These are phyloP conservation scores for Malassezia brasiliensis DNA, from an alignment of 1,284 basidiomycete species.

Conservation along the genomic window DNA sequence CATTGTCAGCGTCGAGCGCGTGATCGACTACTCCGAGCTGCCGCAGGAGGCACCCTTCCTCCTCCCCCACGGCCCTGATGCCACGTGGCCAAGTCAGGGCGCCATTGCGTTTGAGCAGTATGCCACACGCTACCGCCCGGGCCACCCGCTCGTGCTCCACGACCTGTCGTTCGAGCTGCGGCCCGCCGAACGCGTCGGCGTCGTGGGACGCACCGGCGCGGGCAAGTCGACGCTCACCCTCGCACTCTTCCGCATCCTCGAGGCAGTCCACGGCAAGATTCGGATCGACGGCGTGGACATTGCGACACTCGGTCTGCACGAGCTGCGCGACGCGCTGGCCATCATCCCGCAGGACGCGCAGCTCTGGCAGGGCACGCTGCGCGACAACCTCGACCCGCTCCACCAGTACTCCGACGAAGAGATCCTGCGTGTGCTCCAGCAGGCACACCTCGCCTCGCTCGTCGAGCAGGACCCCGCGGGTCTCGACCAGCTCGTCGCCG, in stretches of 20 bases:
- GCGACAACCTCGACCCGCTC: slow-evolving; percentile 73
- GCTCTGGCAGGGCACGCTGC: slow-evolving; percentile 73
- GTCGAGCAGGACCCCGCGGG: slow-evolving; percentile 62
- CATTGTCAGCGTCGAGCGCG: slow-evolving; percentile 63
- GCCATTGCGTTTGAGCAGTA: slow-evolving; percentile 69
- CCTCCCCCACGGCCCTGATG: slow-evolving; percentile 23
- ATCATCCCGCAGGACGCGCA: slow-evolving; percentile 73
- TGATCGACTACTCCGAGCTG: slow-evolving; percentile 61
- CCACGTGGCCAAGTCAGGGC: slow-evolving; percentile 67
- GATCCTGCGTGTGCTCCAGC: slow-evolving; percentile 71
- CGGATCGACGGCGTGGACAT: slow-evolving; percentile 75
- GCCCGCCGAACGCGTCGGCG: slow-evolving; percentile 63
- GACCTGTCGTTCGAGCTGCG: slow-evolving; percentile 59
- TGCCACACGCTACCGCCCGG: slow-evolving; percentile 71
- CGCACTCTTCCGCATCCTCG: slow-evolving; percentile 51
- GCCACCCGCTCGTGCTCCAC: slow-evolving; percentile 67
- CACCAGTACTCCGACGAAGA: slow-evolving; percentile 60
- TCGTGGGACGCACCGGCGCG: slow-evolving; percentile 71
- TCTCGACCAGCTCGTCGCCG: slow-evolving; percentile 65
- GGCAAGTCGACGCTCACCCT: slow-evolving; percentile 72
- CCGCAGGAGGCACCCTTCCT: slow-evolving; percentile 62
- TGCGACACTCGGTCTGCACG: slow-evolving; percentile 68
- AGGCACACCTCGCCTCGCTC: slow-evolving; percentile 62
- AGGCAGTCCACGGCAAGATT: slow-evolving; percentile 68
- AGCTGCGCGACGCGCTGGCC: slow-evolving; percentile 57